Evolutionary conservation across 352 stramenopile species (phyloP).

Genomic region (Phytopythium ostracodes): DNA sequence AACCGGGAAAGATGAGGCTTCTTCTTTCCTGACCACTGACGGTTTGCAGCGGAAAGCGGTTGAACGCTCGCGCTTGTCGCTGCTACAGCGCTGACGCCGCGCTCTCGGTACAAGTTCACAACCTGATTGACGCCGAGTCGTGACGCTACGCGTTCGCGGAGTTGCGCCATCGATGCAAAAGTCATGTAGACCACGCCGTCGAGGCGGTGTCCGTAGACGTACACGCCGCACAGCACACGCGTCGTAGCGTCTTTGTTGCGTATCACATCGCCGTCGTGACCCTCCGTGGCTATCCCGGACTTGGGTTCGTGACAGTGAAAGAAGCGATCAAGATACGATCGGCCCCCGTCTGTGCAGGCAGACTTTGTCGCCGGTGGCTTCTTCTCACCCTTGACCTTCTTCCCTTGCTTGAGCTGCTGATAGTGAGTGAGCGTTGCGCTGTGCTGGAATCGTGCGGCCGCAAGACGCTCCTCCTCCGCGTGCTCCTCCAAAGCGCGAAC

Average conservation of each 20-base stretch:
- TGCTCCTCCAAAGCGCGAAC: constrained; percentile 17
- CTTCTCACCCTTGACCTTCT: background rate
- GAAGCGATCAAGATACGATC: constrained; percentile 31
- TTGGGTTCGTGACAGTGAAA: constrained; percentile 1
- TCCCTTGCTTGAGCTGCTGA: constrained; percentile 3
- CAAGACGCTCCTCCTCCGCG: constrained; percentile 16
- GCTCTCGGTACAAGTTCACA: constrained; percentile 50
- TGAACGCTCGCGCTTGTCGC: background rate
- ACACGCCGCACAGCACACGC: constrained; percentile 45
- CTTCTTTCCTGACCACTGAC: constrained; percentile 4
- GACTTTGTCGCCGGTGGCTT: background rate
- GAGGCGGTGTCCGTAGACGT: constrained; percentile 33
- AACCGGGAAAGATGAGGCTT: constrained; percentile 12
- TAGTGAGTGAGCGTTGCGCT: background rate
- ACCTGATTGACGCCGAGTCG: constrained; percentile 24
- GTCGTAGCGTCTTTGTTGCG: background rate
- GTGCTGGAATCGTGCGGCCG: constrained; percentile 21
- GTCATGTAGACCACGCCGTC: constrained; percentile 49
- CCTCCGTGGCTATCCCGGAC: background rate
- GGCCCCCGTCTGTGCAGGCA: background rate
- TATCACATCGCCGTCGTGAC: too few species aligned
- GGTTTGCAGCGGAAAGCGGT: background rate
- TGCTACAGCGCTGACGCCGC: background rate
- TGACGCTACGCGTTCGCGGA: constrained; percentile 27
- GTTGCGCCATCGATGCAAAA: constrained; percentile 35